These are phyloP conservation scores for Trametes pubescens DNA, from an alignment of 1,284 basidiomycete genomes.

Conservation along the genomic window DNA sequence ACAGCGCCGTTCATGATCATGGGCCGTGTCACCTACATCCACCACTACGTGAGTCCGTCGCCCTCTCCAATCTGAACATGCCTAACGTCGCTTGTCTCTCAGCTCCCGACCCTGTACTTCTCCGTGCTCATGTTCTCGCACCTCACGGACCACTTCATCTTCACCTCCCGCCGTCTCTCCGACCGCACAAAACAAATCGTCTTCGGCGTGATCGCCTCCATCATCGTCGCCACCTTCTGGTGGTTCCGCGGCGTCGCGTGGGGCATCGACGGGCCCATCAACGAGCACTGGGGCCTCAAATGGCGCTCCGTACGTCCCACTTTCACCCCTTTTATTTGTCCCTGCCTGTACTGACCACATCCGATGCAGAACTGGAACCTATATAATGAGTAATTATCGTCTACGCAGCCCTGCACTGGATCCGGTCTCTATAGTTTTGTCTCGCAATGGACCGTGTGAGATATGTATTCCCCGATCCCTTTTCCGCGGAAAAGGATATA, in stretches of 20 bases:
- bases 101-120: conserved; percentile 97
- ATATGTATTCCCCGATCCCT: conserved; percentile 26
- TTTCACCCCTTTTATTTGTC: neutral
- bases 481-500: conserved; percentile 12
- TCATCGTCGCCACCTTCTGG: conserved; percentile 87
- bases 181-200: conserved; percentile 72
- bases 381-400: conserved; percentile 45
- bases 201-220: conserved; percentile 68
- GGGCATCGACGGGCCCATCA: conserved; percentile 88
- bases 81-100: conserved; percentile 5
- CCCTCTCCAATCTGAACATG: neutral
- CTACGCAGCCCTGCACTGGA: conserved; percentile 23
- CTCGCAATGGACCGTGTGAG: conserved; percentile 23
- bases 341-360: conserved; percentile 14
- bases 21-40: conserved; percentile 92
- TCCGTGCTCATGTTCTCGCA: conserved; percentile 92
- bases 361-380: conserved; percentile 50
- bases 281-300: conserved; percentile 77
- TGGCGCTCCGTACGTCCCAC: conserved; percentile 78
- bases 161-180: conserved; percentile 73
- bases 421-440: conserved; percentile 21
- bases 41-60: conserved; percentile 77
- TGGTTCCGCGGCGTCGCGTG: conserved; percentile 93
- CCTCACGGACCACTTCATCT: conserved; percentile 92
- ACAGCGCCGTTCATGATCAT: conserved; percentile 95